Evolutionary conservation across 2,329 filamentous ascomycete genomes (phyloP).

Genomic region (Penicillium paneum): DNA sequence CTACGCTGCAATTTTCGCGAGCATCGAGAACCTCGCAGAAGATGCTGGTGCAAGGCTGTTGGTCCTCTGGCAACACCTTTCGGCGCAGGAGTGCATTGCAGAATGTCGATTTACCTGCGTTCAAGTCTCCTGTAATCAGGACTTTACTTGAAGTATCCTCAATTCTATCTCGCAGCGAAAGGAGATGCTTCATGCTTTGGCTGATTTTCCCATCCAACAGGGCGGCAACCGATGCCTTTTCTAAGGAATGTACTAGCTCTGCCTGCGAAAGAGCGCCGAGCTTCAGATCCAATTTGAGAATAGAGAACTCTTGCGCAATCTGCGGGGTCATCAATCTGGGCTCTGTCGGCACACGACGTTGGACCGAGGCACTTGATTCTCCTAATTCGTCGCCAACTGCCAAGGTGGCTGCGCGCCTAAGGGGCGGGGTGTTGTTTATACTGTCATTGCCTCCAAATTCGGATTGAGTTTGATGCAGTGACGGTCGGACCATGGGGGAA

Average conservation of each 20-base stretch:
- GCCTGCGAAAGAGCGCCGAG: constrained; percentile 80
- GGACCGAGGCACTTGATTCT: constrained; percentile 72
- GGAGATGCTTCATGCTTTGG: constrained; percentile 86
- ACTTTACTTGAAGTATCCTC: constrained; percentile 98
- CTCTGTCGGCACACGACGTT: constrained; percentile 61
- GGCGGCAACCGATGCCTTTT: constrained; percentile 86
- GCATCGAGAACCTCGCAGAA: constrained; percentile 97
- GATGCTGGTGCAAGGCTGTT: constrained; percentile 96
- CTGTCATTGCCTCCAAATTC: constrained; percentile 27
- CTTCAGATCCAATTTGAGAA: constrained; percentile 91
- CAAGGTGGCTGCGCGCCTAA: constrained; percentile 71
- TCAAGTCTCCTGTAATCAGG: constrained; percentile 89
- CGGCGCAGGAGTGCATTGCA: constrained; percentile 93
- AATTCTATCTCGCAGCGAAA: constrained; percentile 83
- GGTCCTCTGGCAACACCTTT: constrained; percentile 92
- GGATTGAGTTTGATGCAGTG: constrained; percentile 37
- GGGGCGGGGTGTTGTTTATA: constrained; percentile 34
- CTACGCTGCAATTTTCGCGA: constrained; percentile 81
- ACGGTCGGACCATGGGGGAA: constrained; percentile 34
- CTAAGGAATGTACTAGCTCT: constrained; percentile 89
- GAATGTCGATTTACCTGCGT: constrained; percentile 97
- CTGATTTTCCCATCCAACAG: constrained; percentile 91
- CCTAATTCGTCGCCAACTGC: constrained; percentile 58
- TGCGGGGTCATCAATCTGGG: constrained; percentile 86
- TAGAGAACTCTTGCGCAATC: constrained; percentile 92